Evolutionary conservation across 768 basidiomycete genomes (phyloP).

Genomic region (Lyophyllum decastes): DNA sequence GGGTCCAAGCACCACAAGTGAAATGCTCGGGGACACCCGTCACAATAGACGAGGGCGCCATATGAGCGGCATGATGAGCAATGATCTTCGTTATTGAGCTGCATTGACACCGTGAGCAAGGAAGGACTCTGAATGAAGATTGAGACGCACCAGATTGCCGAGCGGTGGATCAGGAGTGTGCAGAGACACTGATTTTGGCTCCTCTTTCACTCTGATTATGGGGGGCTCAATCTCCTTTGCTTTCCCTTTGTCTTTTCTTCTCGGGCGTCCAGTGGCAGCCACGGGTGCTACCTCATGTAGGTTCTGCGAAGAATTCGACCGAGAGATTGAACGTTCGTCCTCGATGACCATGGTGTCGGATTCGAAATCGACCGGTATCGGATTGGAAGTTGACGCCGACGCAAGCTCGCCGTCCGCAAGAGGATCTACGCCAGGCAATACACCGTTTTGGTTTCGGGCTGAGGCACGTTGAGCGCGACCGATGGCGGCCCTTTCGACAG

Average conservation of each 20-base stretch:
- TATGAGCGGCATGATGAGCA: conserved; percentile 81
- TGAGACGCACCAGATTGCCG: conserved; percentile 38
- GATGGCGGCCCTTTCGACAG: conserved; percentile 46
- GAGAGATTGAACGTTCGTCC: conserved; percentile 60
- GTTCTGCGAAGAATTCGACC: conserved; percentile 59
- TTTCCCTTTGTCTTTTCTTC: conserved; percentile 56
- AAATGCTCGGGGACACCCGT: conserved; percentile 94
- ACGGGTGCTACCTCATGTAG: conserved; percentile 32
- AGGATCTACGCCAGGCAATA: conserved; percentile 37
- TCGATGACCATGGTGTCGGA: conserved; percentile 53
- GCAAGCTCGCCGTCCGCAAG: conserved; percentile 35
- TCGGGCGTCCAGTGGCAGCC: conserved; percentile 30
- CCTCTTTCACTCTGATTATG: conserved; percentile 51
- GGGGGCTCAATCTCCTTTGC: conserved; percentile 45
- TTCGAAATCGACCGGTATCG: conserved; percentile 50
- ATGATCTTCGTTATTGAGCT: conserved; percentile 77
- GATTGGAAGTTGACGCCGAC: conserved; percentile 40
- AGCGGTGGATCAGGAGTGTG: conserved; percentile 46
- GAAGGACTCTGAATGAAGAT: neutral
- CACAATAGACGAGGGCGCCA: conserved; percentile 93
- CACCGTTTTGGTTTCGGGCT: conserved; percentile 62
- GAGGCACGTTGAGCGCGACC: conserved; percentile 75
- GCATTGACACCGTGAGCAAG: conserved; percentile 11
- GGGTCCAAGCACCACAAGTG: conserved; percentile 97
- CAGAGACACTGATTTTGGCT: conserved; percentile 46